Base-by-base conservation (phyloP, 768 basidiomycete genomes). In the Amanita thiersii region DNA sequence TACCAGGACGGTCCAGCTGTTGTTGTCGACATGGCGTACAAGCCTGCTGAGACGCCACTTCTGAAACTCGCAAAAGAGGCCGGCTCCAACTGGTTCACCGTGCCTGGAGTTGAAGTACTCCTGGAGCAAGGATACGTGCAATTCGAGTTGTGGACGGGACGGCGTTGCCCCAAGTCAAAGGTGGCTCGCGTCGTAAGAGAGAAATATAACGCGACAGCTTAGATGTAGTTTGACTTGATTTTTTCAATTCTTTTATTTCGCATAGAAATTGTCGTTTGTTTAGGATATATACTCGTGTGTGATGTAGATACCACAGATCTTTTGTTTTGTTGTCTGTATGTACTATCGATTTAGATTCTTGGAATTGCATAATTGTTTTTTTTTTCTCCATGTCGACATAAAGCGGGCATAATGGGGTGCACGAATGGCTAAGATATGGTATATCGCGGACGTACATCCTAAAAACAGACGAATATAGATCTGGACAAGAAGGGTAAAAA, bases 11-110 rank as follows among this genome's bases (percentile, higher is more conserved):
- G 74, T 0, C 65, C 65, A 1, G 66, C 69, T n/a, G 83, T 82
- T 1, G 82, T 92, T 8, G 71, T 98, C 8, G 96, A 99, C 52
- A 86, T 96, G 84, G 91, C 93, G 14, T 98, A 97, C 59, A 82
- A 82, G 51, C 96, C 93, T 0, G 75, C 81, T 2, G 72, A 79
- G 50, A 98, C 94, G 10, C 82, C 92, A 0, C 59, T 99, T 41
- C 62, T 97, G 18, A 56, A 58, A 39, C 60, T 94, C 10, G 92
- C 89, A 3, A 68, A 71, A 50, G 53, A 57, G 28, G 61, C 56
- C 17, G 66, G 65, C 5, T 47, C 58, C 20, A 66, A 72, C 24
- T 94, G 92, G 92, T 65, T 59, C 7, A 61, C 66, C 3, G 83
- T 91, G n/a, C 71, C 70, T 37, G 92, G 93, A 0, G 62, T 94